Base-by-base conservation (phyloP, 2,329 filamentous ascomycete species). In the Arthrobotrys sinensis region DNA sequence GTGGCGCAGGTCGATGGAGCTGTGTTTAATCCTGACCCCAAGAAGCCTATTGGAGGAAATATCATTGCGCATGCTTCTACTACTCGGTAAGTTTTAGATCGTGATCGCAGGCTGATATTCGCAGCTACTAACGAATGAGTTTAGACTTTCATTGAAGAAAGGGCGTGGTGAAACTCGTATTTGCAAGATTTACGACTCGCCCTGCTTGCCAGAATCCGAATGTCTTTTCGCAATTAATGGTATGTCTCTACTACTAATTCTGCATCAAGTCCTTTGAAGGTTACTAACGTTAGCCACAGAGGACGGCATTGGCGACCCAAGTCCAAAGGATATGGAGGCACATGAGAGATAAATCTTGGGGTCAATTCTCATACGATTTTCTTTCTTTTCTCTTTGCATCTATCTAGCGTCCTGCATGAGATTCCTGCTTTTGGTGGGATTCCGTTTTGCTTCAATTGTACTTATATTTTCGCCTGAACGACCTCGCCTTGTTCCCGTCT, bases 1-100 rank as follows among this genome's bases (percentile, higher is more conserved):
- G 96, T 99, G 46, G 96, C 96, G 8, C 96, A 99, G 85, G 96
- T 99, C 7, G 96, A 99, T 83, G 95, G 92, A 83, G 91, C 95
- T 79, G 99, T 99, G 96, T 99, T 97, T 87, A 99, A 99, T 82
- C 96, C 96, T 0, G 96, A 99, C 83, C 96, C 96, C 6, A 99
- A 99, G 89, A 99, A 99, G 85, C 96, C 96, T 0, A 97, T 99
- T 83, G 96, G 96, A 81, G 96, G 96, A 80, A 98, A 99, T 85
- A 99, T 99, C 81, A 98, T 99, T 83, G 96, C 96, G 1, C 96
- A 99, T 84, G 94, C 96, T 65, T 97, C 93, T 83, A 99, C 96
- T 0, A 99, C 96, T 1, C 89, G 81, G 63, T 76, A 45, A 34
- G 79, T 52, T 21, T 45, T 46, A 10, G 21, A 38, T 38, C 46